These are phyloP conservation scores for Cucumis variabilis DNA, from an alignment of 331 rosid genomes.

Conservation along the genomic window DNA sequence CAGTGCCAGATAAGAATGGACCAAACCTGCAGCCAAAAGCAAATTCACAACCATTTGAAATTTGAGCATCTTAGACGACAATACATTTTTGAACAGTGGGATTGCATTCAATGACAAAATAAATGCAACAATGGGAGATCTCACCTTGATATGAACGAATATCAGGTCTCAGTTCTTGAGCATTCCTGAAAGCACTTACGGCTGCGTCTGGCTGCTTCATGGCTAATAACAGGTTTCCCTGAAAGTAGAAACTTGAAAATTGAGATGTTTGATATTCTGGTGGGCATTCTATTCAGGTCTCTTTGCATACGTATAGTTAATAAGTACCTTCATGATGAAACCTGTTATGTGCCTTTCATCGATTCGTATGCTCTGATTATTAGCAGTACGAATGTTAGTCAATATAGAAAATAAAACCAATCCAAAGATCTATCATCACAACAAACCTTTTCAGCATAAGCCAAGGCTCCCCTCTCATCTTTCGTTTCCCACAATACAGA, in stretches of 20 bases:
- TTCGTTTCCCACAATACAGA: conserved; percentile 95
- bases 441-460: conserved; percentile 93
- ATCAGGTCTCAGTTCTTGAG: conserved; percentile 97
- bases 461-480: conserved; percentile 89
- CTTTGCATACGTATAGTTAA: neutral
- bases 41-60: conserved; percentile 40
- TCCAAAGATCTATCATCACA: conserved; percentile 29
- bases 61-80: conserved; percentile 23
- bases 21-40: conserved; percentile 73
- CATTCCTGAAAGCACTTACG: conserved; percentile 85
- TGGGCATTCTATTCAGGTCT: neutral
- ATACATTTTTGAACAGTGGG: conserved; percentile 17
- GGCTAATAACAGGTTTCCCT: conserved; percentile 85
- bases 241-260: conserved; percentile 34
- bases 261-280: conserved; percentile 17
- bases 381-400: neutral
- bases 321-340: conserved; percentile 62
- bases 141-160: conserved; percentile 98
- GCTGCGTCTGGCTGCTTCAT: conserved; percentile 90
- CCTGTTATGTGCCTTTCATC: conserved; percentile 56
- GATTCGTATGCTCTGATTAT: conserved; percentile 54
- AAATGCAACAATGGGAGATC: conserved; percentile 33
- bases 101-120: conserved; percentile 33
- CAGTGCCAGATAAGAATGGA: conserved; percentile 87
- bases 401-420: conserved; percentile 37